Evolutionary conservation across 768 basidiomycete genomes (phyloP).

Genomic region (Termitomyces sp.): DNA sequence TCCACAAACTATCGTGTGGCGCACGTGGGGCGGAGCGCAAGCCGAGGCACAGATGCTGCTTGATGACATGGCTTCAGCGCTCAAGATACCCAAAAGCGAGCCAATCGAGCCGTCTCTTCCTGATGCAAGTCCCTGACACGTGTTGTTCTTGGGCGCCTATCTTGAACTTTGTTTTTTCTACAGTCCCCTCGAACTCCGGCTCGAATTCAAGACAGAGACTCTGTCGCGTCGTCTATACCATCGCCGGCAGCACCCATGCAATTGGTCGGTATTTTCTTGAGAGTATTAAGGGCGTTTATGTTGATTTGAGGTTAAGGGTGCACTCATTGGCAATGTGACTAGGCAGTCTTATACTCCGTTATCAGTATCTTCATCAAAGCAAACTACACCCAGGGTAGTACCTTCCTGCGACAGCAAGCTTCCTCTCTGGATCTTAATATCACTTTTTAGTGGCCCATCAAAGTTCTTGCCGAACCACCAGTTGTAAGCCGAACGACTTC

Average conservation of each 20-base stretch:
- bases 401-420: background rate
- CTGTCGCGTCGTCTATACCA: constrained; percentile 5
- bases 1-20: background rate
- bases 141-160: background rate
- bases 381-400: constrained; percentile 6
- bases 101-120: constrained; percentile 12
- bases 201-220: background rate
- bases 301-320: background rate
- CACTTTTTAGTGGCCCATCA: constrained; percentile 5
- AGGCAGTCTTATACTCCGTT: constrained; percentile 3
- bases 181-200: background rate
- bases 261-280: background rate
- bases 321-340: background rate
- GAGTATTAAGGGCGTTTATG: background rate
- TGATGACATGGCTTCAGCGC: constrained; percentile 11
- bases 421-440: background rate
- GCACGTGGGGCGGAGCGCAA: background rate
- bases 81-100: constrained; percentile 17
- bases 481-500: background rate
- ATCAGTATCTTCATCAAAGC: constrained; percentile 13
- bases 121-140: constrained; percentile 16
- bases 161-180: background rate
- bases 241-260: background rate
- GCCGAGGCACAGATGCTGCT: constrained; percentile 13
- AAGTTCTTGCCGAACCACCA: constrained; percentile 7